Percentiles rank a stretch among this genome's conserved stretches.
Evolutionary conservation across 2,329 filamentous ascomycete species (phyloP).

Genomic region (Aspergillus floridensis): DNA sequence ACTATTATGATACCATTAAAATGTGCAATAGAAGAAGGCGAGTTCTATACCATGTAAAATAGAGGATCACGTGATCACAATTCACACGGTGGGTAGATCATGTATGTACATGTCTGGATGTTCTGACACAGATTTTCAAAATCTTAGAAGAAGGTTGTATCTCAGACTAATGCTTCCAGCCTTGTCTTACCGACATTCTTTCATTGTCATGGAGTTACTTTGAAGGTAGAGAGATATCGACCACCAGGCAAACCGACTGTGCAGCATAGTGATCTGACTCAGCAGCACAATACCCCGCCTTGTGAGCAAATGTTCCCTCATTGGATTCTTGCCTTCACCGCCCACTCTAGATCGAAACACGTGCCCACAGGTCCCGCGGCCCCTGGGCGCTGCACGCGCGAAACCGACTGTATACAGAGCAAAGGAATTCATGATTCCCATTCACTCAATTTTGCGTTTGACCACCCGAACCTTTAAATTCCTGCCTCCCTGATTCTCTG

Average conservation of each 20-base stretch:
- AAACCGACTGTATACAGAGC: background rate
- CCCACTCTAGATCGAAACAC: background rate
- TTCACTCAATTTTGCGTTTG: background rate
- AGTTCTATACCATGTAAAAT: background rate
- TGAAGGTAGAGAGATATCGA: too few species aligned
- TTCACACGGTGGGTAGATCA: too few species aligned
- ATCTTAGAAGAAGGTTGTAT: too few species aligned
- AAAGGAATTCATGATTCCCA: background rate
- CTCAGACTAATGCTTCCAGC: too few species aligned
- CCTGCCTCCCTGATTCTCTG: background rate
- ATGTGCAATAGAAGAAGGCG: background rate
- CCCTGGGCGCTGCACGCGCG: background rate
- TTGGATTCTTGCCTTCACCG: background rate
- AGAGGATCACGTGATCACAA: background rate
- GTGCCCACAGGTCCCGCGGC: background rate
- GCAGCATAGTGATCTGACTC: constrained; percentile 12
- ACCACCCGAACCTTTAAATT: background rate
- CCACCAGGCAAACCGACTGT: constrained; percentile 7
- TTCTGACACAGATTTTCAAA: too few species aligned
- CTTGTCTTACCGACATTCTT: too few species aligned
- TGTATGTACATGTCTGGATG: too few species aligned
- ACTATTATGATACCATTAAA: background rate
- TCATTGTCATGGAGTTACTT: too few species aligned
- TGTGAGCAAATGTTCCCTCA: background rate
- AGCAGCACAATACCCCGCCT: background rate